These are phyloP conservation scores for Neonectria punicea DNA, from an alignment of 2,329 filamentous ascomycete genomes.

Conservation along the genomic window DNA sequence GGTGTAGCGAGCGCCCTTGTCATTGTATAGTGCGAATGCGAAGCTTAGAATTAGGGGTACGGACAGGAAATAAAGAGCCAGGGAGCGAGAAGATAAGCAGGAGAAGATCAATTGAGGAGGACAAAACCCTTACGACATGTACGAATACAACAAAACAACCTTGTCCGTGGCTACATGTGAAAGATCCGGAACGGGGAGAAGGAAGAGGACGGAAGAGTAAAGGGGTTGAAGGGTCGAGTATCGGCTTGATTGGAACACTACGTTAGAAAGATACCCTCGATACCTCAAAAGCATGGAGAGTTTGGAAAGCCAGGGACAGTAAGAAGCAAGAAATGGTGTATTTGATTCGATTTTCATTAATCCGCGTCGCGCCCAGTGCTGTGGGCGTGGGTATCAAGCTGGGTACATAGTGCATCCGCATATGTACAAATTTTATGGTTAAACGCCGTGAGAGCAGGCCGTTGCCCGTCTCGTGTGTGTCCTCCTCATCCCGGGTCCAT, in stretches of 20 bases:
- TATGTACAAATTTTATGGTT: constrained; percentile 31
- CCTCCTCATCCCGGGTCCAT: background rate
- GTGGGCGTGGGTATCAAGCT: constrained; percentile 44
- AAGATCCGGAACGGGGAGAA: background rate
- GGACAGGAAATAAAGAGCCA: constrained; percentile 9
- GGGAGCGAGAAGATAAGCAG: constrained; percentile 9
- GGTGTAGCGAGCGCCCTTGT: constrained; percentile 24
- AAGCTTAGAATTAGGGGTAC: constrained; percentile 14
- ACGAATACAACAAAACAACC: constrained; percentile 38
- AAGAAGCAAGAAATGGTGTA: background rate
- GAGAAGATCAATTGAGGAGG: constrained; percentile 18
- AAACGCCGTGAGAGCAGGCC: constrained; percentile 11
- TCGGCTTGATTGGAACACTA: background rate
- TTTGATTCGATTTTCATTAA: constrained; percentile 33
- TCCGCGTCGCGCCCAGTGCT: constrained; percentile 32
- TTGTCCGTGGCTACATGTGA: constrained; percentile 5
- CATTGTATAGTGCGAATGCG: constrained; percentile 7
- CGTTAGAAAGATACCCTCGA: constrained; percentile 26
- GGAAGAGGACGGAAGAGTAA: too few relatives aligned
- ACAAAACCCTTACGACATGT: constrained; percentile 39
- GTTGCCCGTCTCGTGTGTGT: constrained; percentile 1
- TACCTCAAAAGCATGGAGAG: background rate
- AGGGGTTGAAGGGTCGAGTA: background rate
- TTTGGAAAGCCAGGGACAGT: background rate
- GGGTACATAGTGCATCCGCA: constrained; percentile 15